These are phyloP conservation scores for Setaria italica DNA, from an alignment of 202 grass and related monocot genomes.

Conservation along the genomic window DNA sequence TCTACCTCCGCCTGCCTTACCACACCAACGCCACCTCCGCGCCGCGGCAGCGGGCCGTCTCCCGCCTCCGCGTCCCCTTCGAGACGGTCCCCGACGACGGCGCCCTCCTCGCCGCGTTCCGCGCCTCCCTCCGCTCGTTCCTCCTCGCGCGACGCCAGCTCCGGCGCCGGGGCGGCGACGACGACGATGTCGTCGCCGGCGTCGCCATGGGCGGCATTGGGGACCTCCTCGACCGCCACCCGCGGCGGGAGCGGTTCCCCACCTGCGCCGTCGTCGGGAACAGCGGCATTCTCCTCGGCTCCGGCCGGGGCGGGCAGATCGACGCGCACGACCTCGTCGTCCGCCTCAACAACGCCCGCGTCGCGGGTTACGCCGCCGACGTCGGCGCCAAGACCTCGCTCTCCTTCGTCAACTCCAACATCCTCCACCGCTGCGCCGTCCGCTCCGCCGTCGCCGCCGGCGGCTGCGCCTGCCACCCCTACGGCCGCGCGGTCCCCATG, in stretches of 20 bases:
- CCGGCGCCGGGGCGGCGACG: background rate
- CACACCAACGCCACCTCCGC: background rate
- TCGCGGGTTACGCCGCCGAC: slow-evolving; percentile 52
- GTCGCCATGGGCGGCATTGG: slow-evolving; percentile 47
- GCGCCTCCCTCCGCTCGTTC: slow-evolving; percentile 40
- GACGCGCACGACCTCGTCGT: slow-evolving; percentile 73
- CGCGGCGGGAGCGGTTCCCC: background rate
- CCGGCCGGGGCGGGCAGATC: slow-evolving; percentile 58
- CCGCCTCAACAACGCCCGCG: slow-evolving; percentile 83
- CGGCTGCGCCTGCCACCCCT: slow-evolving; percentile 72
- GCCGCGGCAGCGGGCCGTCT: slow-evolving; percentile 31
- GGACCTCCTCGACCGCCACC: slow-evolving; percentile 27
- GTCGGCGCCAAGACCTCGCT: slow-evolving; percentile 69
- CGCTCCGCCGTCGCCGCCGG: slow-evolving; percentile 24
- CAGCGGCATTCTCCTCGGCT: slow-evolving; percentile 65
- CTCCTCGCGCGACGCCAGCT: background rate
- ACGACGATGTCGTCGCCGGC: background rate
- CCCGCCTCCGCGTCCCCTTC: slow-evolving; percentile 49
- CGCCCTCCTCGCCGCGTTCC: slow-evolving; percentile 45
- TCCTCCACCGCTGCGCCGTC: slow-evolving; percentile 66
- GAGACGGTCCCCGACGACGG: slow-evolving; percentile 3
- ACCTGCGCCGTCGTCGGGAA: slow-evolving; percentile 75
- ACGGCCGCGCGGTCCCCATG: slow-evolving; percentile 57
- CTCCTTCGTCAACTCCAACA: slow-evolving; percentile 76
- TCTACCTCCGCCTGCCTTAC: slow-evolving; percentile 51